phyloP scores from a whole-genome alignment of 2,329 filamentous ascomycete species.

The Ceratocystis destructans region DNA sequence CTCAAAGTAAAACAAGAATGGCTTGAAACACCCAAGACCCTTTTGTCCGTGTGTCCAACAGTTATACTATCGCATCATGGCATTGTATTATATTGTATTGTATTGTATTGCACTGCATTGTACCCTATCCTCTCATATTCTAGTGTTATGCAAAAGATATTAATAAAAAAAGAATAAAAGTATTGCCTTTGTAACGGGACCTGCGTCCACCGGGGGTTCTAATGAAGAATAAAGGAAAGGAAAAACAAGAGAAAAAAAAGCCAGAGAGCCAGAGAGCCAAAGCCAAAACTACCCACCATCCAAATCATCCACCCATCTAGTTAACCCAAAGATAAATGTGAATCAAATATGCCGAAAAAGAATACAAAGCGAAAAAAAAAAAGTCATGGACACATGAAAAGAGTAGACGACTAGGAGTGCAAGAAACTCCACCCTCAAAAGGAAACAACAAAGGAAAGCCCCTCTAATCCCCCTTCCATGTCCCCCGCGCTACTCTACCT shows the following conservation, averaged over 20 bases:
- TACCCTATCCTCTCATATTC: neutral
- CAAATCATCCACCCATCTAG: too few species aligned
- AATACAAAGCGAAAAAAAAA: neutral
- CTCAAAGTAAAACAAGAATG: too few species aligned
- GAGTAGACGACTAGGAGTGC: neutral
- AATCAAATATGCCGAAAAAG: neutral
- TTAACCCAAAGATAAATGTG: neutral
- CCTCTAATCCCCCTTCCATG: neutral
- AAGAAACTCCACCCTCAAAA: neutral
- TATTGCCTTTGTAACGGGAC: neutral
- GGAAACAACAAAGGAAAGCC: neutral
- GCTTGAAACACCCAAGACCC: too few species aligned
- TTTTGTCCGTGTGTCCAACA: too few species aligned
- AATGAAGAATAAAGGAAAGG: neutral
- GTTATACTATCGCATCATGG: too few species aligned
- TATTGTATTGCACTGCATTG: neutral
- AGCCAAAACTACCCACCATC: too few species aligned
- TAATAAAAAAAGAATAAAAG: neutral
- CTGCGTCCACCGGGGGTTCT: conserved; percentile 4
- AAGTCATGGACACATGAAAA: conserved; percentile 2
- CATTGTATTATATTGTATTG: neutral
- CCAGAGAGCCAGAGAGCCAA: neutral
- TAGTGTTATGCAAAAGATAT: neutral
- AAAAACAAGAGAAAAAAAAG: conserved; percentile 1
- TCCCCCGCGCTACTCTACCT: neutral